phyloP scores from a whole-genome alignment of 2,329 filamentous ascomycete species.

The Epichloe glyceriae region DNA sequence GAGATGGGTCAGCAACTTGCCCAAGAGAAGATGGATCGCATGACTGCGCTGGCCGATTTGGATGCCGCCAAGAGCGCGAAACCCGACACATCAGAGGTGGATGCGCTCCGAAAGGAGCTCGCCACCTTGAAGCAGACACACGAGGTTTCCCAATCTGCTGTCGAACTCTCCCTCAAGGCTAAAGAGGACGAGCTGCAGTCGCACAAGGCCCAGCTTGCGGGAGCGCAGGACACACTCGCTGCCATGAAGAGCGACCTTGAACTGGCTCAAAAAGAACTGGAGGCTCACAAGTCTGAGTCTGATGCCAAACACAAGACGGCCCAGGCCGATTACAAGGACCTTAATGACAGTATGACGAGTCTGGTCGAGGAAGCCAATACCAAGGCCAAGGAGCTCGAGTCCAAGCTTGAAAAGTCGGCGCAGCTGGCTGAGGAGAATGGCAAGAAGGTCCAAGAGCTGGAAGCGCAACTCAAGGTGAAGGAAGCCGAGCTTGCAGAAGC shows the following conservation, averaged over 20 bases:
- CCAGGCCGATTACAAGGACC: slow-evolving; percentile 46
- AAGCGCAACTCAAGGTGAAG: slow-evolving; percentile 47
- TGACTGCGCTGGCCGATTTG: slow-evolving; percentile 45
- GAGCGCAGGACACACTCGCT: slow-evolving; percentile 21
- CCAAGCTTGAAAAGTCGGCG: slow-evolving; percentile 33
- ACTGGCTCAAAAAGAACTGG: slow-evolving; percentile 38
- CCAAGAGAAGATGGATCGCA: slow-evolving; percentile 46
- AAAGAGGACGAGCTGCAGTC: slow-evolving; percentile 24
- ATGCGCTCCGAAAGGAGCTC: slow-evolving; percentile 39
- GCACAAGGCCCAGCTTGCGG: slow-evolving; percentile 20
- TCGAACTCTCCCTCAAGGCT: slow-evolving; percentile 21
- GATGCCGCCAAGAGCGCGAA: slow-evolving; percentile 44
- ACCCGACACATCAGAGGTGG: slow-evolving; percentile 40
- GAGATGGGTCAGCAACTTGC: slow-evolving; percentile 41
- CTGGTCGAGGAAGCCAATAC: slow-evolving; percentile 45
- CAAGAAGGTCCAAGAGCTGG: slow-evolving; percentile 35
- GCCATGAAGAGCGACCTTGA: slow-evolving; percentile 29
- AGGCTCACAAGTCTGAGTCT: slow-evolving; percentile 36
- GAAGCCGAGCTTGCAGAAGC: slow-evolving; percentile 51
- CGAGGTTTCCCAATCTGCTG: slow-evolving; percentile 27
- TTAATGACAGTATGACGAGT: slow-evolving; percentile 49
- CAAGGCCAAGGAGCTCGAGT: slow-evolving; percentile 38
- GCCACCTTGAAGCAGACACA: slow-evolving; percentile 33
- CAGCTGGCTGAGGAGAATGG: slow-evolving; percentile 33
- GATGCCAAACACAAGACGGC: slow-evolving; percentile 41